These are phyloP conservation scores for Lepidium sativum DNA, from an alignment of 345 rosid genomes.

Conservation along the genomic window DNA sequence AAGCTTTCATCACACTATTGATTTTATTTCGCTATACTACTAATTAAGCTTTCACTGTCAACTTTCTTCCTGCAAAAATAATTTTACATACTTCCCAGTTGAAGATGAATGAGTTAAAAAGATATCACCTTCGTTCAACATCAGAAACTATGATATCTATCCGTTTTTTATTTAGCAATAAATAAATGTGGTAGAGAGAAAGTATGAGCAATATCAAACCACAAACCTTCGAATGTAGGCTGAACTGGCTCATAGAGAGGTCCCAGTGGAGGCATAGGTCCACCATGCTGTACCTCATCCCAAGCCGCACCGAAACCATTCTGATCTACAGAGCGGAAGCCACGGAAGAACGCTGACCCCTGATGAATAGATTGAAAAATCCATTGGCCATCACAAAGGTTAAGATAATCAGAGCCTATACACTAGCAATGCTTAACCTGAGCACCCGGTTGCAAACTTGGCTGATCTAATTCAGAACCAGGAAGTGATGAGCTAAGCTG, in stretches of 20 bases:
- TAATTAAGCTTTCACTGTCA: too few relatives aligned
- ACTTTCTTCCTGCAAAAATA: too few relatives aligned
- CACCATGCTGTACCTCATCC: slow-evolving; percentile 66
- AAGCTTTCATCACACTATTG: background rate
- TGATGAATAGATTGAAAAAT: slow-evolving; percentile 16
- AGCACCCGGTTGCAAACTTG: slow-evolving; percentile 45
- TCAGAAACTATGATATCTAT: background rate
- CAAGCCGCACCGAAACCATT: slow-evolving; percentile 70
- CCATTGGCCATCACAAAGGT: background rate
- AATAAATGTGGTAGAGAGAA: background rate
- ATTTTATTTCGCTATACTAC: background rate
- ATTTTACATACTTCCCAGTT: background rate
- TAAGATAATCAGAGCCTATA: background rate
- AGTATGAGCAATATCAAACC: background rate
- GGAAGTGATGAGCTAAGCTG: slow-evolving; percentile 60
- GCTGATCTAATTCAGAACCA: slow-evolving; percentile 72
- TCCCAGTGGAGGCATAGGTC: slow-evolving; percentile 38
- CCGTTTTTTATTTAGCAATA: background rate
- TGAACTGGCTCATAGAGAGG: slow-evolving; percentile 41
- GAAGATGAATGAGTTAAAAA: background rate
- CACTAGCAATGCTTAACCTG: slow-evolving; percentile 38
- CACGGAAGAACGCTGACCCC: slow-evolving; percentile 71
- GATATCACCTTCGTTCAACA: background rate
- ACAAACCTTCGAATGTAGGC: slow-evolving; percentile 63
- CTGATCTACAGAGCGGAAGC: slow-evolving; percentile 58